A percentile compares a stretch with the other conserved stretches of the same genome.
Evolutionary conservation across 805 yeast genomes (phyloP).

Genomic region (Lachancea mirantina): DNA sequence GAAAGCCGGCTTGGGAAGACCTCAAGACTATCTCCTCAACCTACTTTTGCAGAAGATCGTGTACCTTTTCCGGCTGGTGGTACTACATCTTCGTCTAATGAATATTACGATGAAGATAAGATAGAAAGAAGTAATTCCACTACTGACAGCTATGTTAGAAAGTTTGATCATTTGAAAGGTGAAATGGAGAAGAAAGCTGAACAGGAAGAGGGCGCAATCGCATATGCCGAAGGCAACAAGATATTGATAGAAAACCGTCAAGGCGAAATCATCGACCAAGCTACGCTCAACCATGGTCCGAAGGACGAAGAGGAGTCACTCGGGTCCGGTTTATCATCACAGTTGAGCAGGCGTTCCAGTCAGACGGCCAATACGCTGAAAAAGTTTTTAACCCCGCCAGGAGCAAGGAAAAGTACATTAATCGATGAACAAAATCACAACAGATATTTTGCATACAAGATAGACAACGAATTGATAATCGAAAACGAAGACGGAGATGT

Average conservation of each 20-base stretch:
- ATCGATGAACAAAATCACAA: constrained; percentile 15
- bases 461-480: constrained; percentile 69
- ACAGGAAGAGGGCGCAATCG: constrained; percentile 29
- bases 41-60: constrained; percentile 11
- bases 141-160: constrained; percentile 8
- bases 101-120: constrained; percentile 7
- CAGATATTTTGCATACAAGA: constrained; percentile 61
- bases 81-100: constrained; percentile 8
- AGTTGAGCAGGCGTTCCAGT: constrained; percentile 12
- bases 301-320: constrained; percentile 23
- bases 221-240: constrained; percentile 62
- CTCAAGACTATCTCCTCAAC: constrained; percentile 21
- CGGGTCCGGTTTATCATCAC: constrained; percentile 8
- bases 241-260: constrained; percentile 73
- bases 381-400: constrained; percentile 18
- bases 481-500: constrained; percentile 93
- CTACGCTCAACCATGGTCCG: constrained; percentile 31
- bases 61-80: constrained; percentile 8
- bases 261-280: constrained; percentile 70
- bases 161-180: constrained; percentile 14
- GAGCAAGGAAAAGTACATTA: constrained; percentile 15
- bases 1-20: constrained; percentile 1
- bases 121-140: constrained; percentile 2
- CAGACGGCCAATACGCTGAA: constrained; percentile 27
- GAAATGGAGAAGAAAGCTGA: constrained; percentile 25